Percentiles rank a stretch among this genome's conserved stretches.
Evolutionary conservation across 345 rosid genomes (phyloP).

Genomic region (Dovyalis caffra): DNA sequence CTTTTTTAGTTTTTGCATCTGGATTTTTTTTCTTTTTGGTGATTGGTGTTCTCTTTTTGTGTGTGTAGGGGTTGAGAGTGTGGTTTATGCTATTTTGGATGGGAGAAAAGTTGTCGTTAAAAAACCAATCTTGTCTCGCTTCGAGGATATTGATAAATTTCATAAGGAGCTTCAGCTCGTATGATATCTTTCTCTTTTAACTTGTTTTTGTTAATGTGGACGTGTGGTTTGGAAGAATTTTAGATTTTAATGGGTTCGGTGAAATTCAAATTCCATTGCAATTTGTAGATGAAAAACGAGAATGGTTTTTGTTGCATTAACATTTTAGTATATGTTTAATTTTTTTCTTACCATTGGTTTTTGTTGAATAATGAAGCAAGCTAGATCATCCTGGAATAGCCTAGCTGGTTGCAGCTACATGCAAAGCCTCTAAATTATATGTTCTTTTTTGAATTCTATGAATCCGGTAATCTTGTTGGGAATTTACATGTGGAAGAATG

Average conservation of each 20-base stretch:
- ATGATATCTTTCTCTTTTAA: constrained; percentile 42
- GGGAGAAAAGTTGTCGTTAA: constrained; percentile 78
- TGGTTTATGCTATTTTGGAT: constrained; percentile 65
- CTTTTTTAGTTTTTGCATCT: background rate
- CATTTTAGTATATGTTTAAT: background rate
- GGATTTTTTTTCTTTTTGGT: background rate
- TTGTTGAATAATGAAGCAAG: constrained; percentile 36
- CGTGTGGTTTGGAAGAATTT: background rate
- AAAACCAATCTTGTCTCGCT: constrained; percentile 83
- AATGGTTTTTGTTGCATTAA: background rate
- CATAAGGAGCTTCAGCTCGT: constrained; percentile 77
- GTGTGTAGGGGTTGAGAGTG: constrained; percentile 73
- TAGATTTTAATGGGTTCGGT: background rate
- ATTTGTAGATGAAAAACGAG: background rate
- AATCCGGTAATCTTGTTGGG: constrained; percentile 52
- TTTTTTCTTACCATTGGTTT: background rate
- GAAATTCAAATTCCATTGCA: background rate
- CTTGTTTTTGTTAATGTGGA: background rate
- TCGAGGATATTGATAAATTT: constrained; percentile 77
- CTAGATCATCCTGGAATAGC: constrained; percentile 73
- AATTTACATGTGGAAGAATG: constrained; percentile 81
- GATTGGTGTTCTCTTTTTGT: background rate
- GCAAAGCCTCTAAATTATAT: constrained; percentile 88
- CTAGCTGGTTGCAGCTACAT: constrained; percentile 72
- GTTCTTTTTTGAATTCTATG: constrained; percentile 77